Evolutionary conservation across 2,329 filamentous ascomycete genomes (phyloP).

Genomic region (Nemania sp.): DNA sequence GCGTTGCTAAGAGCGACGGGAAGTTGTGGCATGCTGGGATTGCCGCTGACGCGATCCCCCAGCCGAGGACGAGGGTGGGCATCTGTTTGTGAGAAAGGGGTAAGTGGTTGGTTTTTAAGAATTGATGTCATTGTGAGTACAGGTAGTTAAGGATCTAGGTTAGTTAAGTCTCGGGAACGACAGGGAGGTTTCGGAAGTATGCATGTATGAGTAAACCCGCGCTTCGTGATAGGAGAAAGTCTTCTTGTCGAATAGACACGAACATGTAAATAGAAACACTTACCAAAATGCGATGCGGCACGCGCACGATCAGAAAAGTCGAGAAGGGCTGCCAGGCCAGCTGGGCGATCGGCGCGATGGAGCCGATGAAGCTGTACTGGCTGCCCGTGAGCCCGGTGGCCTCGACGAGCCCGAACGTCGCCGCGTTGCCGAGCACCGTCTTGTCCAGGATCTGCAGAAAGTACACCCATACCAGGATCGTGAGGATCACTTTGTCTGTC

Average conservation of each 20-base stretch:
- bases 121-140: too few relatives aligned
- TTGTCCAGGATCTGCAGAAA: conserved; percentile 68
- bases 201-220: too few relatives aligned
- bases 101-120: too few relatives aligned
- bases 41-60: conserved; percentile 53
- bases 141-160: too few relatives aligned
- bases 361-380: conserved; percentile 47
- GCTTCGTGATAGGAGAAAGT: too few relatives aligned
- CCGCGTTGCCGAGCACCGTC: conserved; percentile 61
- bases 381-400: conserved; percentile 59
- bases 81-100: too few relatives aligned
- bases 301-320: conserved; percentile 59
- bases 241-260: too few relatives aligned
- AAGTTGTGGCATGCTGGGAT: conserved; percentile 59
- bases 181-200: too few relatives aligned
- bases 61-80: conserved; percentile 53
- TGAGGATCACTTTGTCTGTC: conserved; percentile 47
- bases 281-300: conserved; percentile 65
- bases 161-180: too few relatives aligned
- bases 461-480: conserved; percentile 60
- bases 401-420: conserved; percentile 64
- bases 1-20: conserved; percentile 51
- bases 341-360: conserved; percentile 57
- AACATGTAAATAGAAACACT: too few relatives aligned
- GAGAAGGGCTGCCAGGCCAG: conserved; percentile 56